Evolutionary conservation across 345 rosid species (phyloP).

Genomic region (Pseudoturritis turrita): DNA sequence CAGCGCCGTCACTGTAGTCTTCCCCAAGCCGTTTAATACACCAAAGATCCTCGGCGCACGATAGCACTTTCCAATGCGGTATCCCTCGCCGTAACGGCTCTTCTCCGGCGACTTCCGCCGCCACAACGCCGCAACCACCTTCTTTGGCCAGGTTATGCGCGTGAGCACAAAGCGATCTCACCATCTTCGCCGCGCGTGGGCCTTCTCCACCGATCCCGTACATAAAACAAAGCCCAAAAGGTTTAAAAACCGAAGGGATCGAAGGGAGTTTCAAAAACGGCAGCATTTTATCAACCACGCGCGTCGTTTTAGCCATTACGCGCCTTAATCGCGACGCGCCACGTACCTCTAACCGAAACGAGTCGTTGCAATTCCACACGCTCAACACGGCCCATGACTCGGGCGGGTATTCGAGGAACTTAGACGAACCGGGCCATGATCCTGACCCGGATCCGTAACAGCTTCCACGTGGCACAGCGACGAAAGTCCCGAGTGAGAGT

Average conservation of each 20-base stretch:
- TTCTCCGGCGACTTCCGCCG: slow-evolving; percentile 63
- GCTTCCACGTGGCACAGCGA: slow-evolving; percentile 74
- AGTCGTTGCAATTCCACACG: slow-evolving; percentile 85
- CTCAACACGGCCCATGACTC: slow-evolving; percentile 93
- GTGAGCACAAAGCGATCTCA: slow-evolving; percentile 56
- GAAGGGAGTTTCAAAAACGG: slow-evolving; percentile 86
- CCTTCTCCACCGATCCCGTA: slow-evolving; percentile 95
- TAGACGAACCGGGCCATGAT: slow-evolving; percentile 63
- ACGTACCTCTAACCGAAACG: slow-evolving; percentile 67
- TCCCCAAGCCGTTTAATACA: slow-evolving; percentile 85
- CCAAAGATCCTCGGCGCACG: slow-evolving; percentile 79
- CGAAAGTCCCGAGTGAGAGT: slow-evolving; percentile 70
- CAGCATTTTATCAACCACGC: slow-evolving; percentile 64
- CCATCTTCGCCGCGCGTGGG: slow-evolving; percentile 52
- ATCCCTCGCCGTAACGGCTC: slow-evolving; percentile 75
- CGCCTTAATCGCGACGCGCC: slow-evolving; percentile 61
- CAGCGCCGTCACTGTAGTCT: slow-evolving; percentile 64
- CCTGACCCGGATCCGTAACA: slow-evolving; percentile 29
- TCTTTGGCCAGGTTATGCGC: slow-evolving; percentile 85
- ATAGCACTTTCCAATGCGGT: slow-evolving; percentile 79
- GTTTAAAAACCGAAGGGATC: slow-evolving; percentile 71
- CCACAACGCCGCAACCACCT: slow-evolving; percentile 70
- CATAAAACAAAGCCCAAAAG: slow-evolving; percentile 75
- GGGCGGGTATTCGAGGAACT: slow-evolving; percentile 66
- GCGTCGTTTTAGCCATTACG: slow-evolving; percentile 56